Conservation (phyloP, 257 asterid species). For the Solanum piurae region DNA sequence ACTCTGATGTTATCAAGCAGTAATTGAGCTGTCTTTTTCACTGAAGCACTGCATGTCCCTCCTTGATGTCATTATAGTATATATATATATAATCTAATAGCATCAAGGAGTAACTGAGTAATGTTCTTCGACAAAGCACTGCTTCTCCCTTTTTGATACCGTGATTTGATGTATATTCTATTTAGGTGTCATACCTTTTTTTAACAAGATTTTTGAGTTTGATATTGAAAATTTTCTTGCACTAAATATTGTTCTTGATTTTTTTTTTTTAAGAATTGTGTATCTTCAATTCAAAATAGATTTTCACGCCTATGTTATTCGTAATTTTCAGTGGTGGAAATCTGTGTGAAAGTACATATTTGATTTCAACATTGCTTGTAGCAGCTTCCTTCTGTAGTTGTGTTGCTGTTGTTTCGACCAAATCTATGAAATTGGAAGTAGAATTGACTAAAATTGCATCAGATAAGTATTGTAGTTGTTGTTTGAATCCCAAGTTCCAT, state of each 20-base stretch:
- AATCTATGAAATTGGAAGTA: background rate
- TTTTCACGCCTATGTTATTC: too few relatives aligned
- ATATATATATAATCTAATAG: too few relatives aligned
- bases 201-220: background rate
- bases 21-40: background rate
- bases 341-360: background rate
- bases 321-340: background rate
- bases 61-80: background rate
- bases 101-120: too few relatives aligned
- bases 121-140: too few relatives aligned
- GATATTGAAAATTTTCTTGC: background rate
- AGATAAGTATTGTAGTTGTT: background rate
- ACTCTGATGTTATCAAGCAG: background rate
- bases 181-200: background rate
- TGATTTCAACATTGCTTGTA: background rate
- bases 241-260: background rate
- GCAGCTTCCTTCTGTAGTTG: background rate
- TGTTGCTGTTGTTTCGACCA: too few relatives aligned
- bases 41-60: background rate
- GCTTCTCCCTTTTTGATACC: too few relatives aligned
- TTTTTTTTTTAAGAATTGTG: background rate
- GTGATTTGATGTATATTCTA: background rate
- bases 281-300: background rate
- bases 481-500: background rate
- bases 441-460: too few relatives aligned